Evolutionary conservation across 225 moss, liverwort and hornwort species (phyloP).

Genomic region (Sphagnum tenellum): DNA sequence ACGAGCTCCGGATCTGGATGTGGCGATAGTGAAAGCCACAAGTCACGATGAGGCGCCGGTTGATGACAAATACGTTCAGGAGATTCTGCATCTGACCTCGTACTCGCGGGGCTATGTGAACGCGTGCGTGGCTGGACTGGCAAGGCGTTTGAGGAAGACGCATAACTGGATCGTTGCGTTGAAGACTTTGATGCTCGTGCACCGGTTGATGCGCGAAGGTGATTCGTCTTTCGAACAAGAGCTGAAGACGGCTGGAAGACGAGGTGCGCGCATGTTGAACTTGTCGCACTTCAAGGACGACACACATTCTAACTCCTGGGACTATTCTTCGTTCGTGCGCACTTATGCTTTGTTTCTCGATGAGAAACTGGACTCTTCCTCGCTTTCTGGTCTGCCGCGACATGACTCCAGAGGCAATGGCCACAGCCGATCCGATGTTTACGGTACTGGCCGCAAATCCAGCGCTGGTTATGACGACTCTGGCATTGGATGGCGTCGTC

Average conservation of each 20-base stretch:
- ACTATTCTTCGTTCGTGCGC: slow-evolving; percentile 53
- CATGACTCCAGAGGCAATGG: not conserved
- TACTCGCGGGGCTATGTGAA: slow-evolving; percentile 44
- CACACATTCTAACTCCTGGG: slow-evolving; percentile 49
- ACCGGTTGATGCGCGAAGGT: slow-evolving; percentile 45
- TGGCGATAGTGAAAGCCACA: slow-evolving; percentile 50
- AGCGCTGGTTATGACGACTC: slow-evolving; percentile 5
- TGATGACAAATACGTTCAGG: slow-evolving; percentile 42
- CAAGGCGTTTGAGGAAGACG: slow-evolving; percentile 51
- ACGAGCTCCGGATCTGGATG: slow-evolving; percentile 40
- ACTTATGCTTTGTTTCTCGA: slow-evolving; percentile 57
- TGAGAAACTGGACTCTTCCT: slow-evolving; percentile 38
- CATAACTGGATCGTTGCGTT: slow-evolving; percentile 56
- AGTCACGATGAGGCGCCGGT: slow-evolving; percentile 41
- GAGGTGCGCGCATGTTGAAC: slow-evolving; percentile 42
- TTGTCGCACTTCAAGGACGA: slow-evolving; percentile 51
- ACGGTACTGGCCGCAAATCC: slow-evolving; percentile 2
- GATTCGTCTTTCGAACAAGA: slow-evolving; percentile 51
- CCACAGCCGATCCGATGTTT: not conserved
- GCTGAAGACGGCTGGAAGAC: slow-evolving; percentile 26
- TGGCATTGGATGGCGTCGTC: not conserved
- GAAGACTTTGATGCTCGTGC: slow-evolving; percentile 43
- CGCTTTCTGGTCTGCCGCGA: slow-evolving; percentile 6
- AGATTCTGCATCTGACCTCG: slow-evolving; percentile 41
- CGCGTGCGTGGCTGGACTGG: slow-evolving; percentile 48